These are phyloP conservation scores for Uromyces viciae-fabae DNA, from an alignment of 1,284 basidiomycete species.

Conservation along the genomic window DNA sequence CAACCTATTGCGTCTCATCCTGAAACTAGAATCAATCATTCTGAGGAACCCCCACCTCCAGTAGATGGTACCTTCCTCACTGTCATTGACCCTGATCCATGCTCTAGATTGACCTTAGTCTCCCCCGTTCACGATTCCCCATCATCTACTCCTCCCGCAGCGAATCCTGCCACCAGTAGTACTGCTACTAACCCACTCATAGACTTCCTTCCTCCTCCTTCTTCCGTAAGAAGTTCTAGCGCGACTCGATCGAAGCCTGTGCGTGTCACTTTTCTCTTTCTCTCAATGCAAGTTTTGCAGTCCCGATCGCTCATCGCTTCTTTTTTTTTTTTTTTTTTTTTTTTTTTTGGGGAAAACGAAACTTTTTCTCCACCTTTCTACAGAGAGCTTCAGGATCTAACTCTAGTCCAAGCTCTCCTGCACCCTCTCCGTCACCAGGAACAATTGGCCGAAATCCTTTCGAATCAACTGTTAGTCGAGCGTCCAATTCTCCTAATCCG, in stretches of 20 bases:
- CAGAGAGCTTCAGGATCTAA: constrained; percentile 15
- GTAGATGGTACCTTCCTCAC: constrained; percentile 21
- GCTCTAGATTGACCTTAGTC: neutral
- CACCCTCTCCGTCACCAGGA: neutral
- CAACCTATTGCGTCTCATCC: neutral
- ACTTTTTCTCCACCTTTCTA: constrained; percentile 37
- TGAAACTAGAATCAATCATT: neutral
- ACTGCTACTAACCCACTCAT: neutral
- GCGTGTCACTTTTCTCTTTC: neutral
- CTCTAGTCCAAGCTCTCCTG: constrained; percentile 32
- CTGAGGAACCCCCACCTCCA: constrained; percentile 8
- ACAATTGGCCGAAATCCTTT: constrained; percentile 18
- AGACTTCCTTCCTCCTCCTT: neutral
- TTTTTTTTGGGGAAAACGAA: constrained; percentile 14
- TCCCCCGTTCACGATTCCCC: neutral
- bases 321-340: neutral
- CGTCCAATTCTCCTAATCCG: neutral
- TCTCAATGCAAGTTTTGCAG: no score
- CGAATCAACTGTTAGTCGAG: constrained; percentile 12
- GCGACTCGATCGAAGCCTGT: constrained; percentile 14
- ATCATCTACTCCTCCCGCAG: neutral
- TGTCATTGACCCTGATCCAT: constrained; percentile 8
- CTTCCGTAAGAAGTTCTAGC: neutral
- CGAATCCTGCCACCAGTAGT: neutral
- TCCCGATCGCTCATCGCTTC: no score